These are phyloP conservation scores for Aeminium ludgeri DNA, from an alignment of 495 filamentous ascomycete genomes.

Conservation along the genomic window DNA sequence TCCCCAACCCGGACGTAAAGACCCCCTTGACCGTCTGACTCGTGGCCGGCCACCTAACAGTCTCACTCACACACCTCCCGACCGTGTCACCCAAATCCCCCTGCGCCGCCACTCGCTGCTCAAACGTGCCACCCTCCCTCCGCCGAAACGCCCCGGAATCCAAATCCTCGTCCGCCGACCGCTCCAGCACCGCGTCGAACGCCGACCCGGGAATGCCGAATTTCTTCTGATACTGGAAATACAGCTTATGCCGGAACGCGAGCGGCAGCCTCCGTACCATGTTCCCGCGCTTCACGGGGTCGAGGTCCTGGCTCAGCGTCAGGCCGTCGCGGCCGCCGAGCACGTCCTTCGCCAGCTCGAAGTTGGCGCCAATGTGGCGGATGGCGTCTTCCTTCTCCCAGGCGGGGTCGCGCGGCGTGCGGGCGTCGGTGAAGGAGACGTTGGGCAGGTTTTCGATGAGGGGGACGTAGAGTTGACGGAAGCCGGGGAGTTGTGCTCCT, in stretches of 20 bases:
- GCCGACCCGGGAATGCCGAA: conserved; percentile 68
- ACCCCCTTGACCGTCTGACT: conserved; percentile 68
- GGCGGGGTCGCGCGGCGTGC: conserved; percentile 22
- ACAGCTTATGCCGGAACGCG: conserved; percentile 71
- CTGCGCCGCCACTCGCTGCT: conserved; percentile 66
- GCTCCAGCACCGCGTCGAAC: conserved; percentile 73
- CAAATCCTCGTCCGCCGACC: conserved; percentile 51
- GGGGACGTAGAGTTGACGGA: conserved; percentile 75
- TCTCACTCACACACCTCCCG: conserved; percentile 57
- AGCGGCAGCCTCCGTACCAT: conserved; percentile 89
- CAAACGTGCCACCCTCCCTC: conserved; percentile 66
- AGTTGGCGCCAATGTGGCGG: conserved; percentile 17
- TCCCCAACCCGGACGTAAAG: conserved; percentile 53
- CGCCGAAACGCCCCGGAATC: conserved; percentile 50
- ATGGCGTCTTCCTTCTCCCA: conserved; percentile 27
- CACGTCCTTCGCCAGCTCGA: conserved; percentile 50
- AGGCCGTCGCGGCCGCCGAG: conserved; percentile 32
- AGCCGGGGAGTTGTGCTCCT: conserved; percentile 72
- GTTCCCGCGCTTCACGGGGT: conserved; percentile 73
- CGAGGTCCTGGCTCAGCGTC: conserved; percentile 70
- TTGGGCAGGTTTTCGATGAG: conserved; percentile 83
- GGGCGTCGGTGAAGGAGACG: conserved; percentile 56
- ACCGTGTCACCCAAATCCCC: conserved; percentile 49
- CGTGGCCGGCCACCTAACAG: conserved; percentile 78
- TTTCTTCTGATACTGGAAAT: conserved; percentile 85